Conservation (phyloP, 1,284 basidiomycete species). For the Afroboletus lepidellus region DNA sequence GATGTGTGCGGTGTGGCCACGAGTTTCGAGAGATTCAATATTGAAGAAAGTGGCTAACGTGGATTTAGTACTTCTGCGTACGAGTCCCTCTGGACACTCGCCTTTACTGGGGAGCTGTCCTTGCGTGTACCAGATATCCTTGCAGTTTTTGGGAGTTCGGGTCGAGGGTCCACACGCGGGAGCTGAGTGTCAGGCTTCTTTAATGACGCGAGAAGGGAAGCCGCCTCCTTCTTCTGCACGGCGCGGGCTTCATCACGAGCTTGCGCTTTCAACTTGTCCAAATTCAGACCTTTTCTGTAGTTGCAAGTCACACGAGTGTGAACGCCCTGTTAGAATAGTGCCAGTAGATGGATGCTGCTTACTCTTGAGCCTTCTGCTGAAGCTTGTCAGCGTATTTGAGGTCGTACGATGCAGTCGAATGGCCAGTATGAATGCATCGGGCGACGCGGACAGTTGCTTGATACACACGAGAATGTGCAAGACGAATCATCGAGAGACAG, state of each 20-base stretch:
- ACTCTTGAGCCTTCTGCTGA: constrained; percentile 45
- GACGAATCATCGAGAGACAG: no score
- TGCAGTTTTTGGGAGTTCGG: constrained; percentile 1
- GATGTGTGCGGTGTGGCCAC: constrained; percentile 69
- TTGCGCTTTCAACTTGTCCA: constrained; percentile 41
- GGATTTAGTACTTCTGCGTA: not conserved
- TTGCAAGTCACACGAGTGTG: not conserved
- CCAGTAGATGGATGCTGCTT: constrained; percentile 26
- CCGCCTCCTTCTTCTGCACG: constrained; percentile 31
- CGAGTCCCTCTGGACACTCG: constrained; percentile 22
- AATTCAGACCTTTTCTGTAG: constrained; percentile 43
- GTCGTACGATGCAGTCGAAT: constrained; percentile 19
- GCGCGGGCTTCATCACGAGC: constrained; percentile 36
- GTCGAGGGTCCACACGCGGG: not conserved
- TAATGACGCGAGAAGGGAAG: constrained; percentile 12
- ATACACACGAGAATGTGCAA: not conserved
- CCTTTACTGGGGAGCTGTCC: constrained; percentile 72
- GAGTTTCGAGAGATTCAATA: constrained; percentile 76
- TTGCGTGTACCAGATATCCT: constrained; percentile 40
- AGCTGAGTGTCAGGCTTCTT: not conserved
- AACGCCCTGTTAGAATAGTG: constrained; percentile 15
- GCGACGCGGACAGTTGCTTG: not conserved
- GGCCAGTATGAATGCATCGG: constrained; percentile 18
- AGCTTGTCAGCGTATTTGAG: constrained; percentile 50
- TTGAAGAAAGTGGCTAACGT: constrained; percentile 70